Percentiles rank a stretch among this genome's conserved stretches.
phyloP scores from a whole-genome alignment of 106 monocot genomes.

The Hemerocallis citrina region DNA sequence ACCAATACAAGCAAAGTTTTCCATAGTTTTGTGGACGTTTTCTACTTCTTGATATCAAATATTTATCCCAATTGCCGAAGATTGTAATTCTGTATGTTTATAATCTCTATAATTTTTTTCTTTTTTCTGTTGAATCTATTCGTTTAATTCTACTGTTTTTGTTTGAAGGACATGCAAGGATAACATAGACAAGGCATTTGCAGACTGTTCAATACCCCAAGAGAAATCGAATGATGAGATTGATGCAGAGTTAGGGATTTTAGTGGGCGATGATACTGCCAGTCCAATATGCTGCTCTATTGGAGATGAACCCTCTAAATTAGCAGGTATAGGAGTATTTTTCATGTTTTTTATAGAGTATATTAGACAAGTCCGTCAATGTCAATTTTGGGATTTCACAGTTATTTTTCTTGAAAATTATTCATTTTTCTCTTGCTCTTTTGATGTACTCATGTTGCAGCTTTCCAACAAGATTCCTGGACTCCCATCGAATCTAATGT shows the following conservation, averaged over 20 bases:
- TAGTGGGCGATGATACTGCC: conserved; percentile 59
- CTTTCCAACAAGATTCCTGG: conserved; percentile 34
- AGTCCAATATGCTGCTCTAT: conserved; percentile 4
- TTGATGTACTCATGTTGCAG: conserved; percentile 21
- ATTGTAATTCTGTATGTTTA: too few species aligned
- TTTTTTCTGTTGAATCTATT: conserved; percentile 6
- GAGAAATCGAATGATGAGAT: conserved; percentile 90
- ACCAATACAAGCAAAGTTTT: too few species aligned
- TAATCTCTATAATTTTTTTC: background rate
- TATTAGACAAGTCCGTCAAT: background rate
- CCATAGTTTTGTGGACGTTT: too few species aligned
- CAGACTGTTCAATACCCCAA: conserved; percentile 85
- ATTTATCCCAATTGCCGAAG: too few species aligned
- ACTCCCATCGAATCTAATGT: conserved; percentile 58
- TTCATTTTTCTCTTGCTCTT: background rate
- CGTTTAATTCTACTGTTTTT: conserved; percentile 10
- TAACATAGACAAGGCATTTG: conserved; percentile 70
- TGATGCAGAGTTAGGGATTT: conserved; percentile 79
- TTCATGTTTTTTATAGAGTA: background rate
- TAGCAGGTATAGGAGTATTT: conserved; percentile 28
- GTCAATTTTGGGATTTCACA: background rate
- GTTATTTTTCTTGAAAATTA: background rate
- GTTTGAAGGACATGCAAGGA: conserved; percentile 86
- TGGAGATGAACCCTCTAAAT: conserved; percentile 16
- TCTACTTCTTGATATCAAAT: too few species aligned